Base-by-base conservation (phyloP, 2,329 filamentous ascomycete genomes). In the Chrysoporthe cubensis region DNA sequence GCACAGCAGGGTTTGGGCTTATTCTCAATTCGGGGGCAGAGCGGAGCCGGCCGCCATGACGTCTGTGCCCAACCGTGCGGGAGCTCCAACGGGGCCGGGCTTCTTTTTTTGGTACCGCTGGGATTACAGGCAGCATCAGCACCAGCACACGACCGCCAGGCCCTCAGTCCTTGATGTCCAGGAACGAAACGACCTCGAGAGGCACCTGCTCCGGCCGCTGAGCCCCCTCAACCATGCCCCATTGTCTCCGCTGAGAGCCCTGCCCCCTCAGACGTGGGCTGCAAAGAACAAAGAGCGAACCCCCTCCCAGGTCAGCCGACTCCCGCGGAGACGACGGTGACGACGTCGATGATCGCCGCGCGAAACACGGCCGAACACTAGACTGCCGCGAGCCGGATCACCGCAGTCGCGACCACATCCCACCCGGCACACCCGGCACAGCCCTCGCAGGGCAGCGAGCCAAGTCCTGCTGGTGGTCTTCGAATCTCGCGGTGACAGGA, bases 41-140 rank as follows among this genome's bases (percentile, higher is more conserved):
- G 59, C 21, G 59, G 59, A 26, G 26, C 18, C 16, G 54, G 26
- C 21, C 14, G 16, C 54, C 54, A 61, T 61, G 59, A 61, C 59
- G 59, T 61, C 59, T 61, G 42, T 32, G 26, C 43, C 21, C 43
- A 61, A 32, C 59, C 59, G 43, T 60, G 57, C n/a, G 21, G 32
- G 42, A 60, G 37, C 57, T 21, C 57, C 37, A 60, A 34, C 8
- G 57, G 37, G 57, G 37, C 57, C n/a, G 40, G 37, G 32, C 57
- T 44, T 60, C 57, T 60, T 48, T 61, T 61, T 61, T 48, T 61
- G 59, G 59, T 43, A 42, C 37, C 13, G 14, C 7, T 42, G 0
- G 57, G 57, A 60, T 60, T 18, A 60, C 57, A n/a, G 21, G 57
- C 37, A 43, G n/a, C 5, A 32, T 21, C 54, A 5, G 54, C 59